Evolutionary conservation across 768 basidiomycete species (phyloP), one percentile per base, ranked within the genome.

Genomic region (Mycena rosella): DNA sequence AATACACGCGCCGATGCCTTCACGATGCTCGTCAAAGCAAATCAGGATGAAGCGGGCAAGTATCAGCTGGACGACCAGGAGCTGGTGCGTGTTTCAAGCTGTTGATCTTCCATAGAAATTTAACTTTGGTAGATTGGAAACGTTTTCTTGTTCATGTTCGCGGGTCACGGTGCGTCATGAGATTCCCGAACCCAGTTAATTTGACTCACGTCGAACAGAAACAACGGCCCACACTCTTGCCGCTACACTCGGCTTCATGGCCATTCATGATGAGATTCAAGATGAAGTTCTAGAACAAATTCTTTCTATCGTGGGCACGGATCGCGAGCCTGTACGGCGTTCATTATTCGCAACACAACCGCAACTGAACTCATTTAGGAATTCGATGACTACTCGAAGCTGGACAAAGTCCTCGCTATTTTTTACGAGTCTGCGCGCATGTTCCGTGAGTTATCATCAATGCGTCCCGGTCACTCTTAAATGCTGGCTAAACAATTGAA

Each of bases 161-260:
- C 89, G 48, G 89, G 89, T 15, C 87, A 89, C 73, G 88, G 87
- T 83, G 65, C 17, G 17, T 51, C 29, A 29, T 27, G 29, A 3
- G 24, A 49, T 13, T n/a, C n/a, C n/a, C 27, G 27, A 42, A 44
- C 14, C 17, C 26, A n/a, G 49, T 24, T 52, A 11, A 40, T 32
- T 56, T n/a, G n/a, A n/a, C n/a, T n/a, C n/a, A n/a, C n/a, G 18
- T 47, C 67, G 42, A 9, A 24, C 55, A 85, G 86, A 87, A 76
- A 88, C 86, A 3, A 86, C 86, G 1, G 86, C 87, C 1, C 80
- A 84, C 65, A 81, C 80, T 0, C 78, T 88, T 1, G 82, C 85
- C 0, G 86, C 80, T 10, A 82, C 85, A 0, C 71, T 88, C 13
- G 86, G 80, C 0, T 81, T 82, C 71, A 75, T 89, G 20, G 79